Evolutionary conservation across 208 protist genomes (phyloP).

Genomic region (Naegleria fowleri): DNA sequence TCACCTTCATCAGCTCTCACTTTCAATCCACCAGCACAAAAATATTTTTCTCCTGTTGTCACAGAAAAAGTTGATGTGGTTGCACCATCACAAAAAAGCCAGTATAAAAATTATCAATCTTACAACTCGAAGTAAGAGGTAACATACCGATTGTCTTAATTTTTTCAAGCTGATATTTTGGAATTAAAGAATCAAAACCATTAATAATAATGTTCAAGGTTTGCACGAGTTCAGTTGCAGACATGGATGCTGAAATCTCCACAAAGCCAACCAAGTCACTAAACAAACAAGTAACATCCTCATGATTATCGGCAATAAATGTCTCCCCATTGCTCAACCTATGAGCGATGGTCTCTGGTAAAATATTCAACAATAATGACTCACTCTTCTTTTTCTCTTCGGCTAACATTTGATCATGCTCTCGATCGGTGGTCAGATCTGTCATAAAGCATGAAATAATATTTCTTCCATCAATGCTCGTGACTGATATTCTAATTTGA

Average conservation of each 20-base stretch:
- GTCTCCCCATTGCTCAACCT: slow-evolving; percentile 20
- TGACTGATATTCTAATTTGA: background rate
- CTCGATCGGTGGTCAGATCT: background rate
- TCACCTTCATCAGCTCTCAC: background rate
- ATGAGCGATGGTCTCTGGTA: slow-evolving; percentile 19
- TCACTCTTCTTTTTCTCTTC: slow-evolving; percentile 29
- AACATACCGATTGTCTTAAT: slow-evolving; percentile 26
- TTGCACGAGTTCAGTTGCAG: background rate
- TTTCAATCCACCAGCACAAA: background rate
- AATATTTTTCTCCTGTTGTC: slow-evolving; percentile 9
- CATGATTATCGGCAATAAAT: slow-evolving; percentile 24
- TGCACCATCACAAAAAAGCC: too few species aligned
- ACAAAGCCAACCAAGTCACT: slow-evolving; percentile 32
- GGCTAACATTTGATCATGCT: background rate
- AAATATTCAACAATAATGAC: slow-evolving; percentile 32
- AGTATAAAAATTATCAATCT: too few species aligned
- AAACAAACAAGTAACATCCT: slow-evolving; percentile 33
- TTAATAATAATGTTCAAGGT: slow-evolving; percentile 24
- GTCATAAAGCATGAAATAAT: background rate
- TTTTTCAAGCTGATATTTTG: slow-evolving; percentile 25
- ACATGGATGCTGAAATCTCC: background rate
- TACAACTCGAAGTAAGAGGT: too few species aligned
- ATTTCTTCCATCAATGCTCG: background rate
- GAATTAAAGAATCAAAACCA: slow-evolving; percentile 4
- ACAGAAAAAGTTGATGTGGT: too few species aligned